Evolutionary conservation across 306 rosid species (phyloP), one percentile per base, ranked within the genome.

Genomic region (Cyamopsis tetragonoloba): DNA sequence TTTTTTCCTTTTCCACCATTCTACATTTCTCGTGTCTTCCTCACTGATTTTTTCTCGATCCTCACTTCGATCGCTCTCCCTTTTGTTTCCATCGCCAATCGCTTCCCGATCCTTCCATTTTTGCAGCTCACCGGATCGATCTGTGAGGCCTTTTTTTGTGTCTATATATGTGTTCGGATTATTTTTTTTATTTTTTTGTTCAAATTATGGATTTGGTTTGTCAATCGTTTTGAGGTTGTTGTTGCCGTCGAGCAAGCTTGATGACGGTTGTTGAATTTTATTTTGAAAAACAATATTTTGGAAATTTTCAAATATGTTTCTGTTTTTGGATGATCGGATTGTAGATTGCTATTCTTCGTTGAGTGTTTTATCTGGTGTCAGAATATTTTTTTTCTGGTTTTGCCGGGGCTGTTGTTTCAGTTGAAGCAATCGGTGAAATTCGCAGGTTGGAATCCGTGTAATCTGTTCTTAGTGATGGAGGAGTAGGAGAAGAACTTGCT

Each of bases 281-380:
- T n/a, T n/a, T n/a, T n/a, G n/a, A n/a, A n/a, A n/a, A n/a, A n/a
- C n/a, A n/a, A n/a, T n/a, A n/a, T n/a, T n/a, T n/a, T n/a, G n/a
- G 7, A 32, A 6, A 24, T 22, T 51, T 35, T 12, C 6, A 0
- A 0, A 18, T 6, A 28, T 11, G 12, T 64, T 11, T 75, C 2
- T 66, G 9, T 2, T 50, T 53, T 32, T 54, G 32, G 43, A 71
- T 81, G 84, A 88, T 85, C 87, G 76, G 86, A 15, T 70, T 79
- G 47, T 41, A 15, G 71, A 26, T 77, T 77, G 43, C 3, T 46
- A 18, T 41, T 61, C 7, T 49, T 77, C 12, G 20, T 14, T 23
- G n/a, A 59, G 49, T 34, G 54, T 34, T 67, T 23, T 27, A 58
- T 48, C 30, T 46, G 56, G 17, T 26, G 62, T 72, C 2, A 0